Percentiles rank a stretch among this genome's conserved stretches.
These are phyloP conservation scores for Didymella pinodella DNA, from an alignment of 2,329 filamentous ascomycete genomes.

Conservation along the genomic window DNA sequence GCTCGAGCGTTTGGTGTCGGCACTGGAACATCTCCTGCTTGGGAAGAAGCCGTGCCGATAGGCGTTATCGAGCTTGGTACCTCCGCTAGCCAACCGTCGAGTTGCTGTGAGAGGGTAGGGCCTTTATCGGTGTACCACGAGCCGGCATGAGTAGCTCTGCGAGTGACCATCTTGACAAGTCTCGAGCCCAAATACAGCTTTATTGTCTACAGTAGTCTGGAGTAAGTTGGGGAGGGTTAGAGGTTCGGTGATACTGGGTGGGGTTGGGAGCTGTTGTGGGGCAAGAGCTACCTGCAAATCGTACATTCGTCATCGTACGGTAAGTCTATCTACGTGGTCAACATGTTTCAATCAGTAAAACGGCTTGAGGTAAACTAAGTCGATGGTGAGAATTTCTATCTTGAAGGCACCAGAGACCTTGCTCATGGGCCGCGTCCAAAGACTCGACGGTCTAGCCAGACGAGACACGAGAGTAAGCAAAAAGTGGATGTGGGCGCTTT, in stretches of 20 bases:
- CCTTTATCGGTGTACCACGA: conserved; percentile 81
- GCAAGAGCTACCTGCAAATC: conserved; percentile 18
- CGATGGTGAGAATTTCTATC: too few relatives aligned
- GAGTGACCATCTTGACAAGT: conserved; percentile 43
- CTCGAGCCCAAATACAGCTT: not conserved
- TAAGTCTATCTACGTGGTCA: not conserved
- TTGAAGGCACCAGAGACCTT: too few relatives aligned
- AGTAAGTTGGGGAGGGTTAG: not conserved
- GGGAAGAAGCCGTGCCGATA: conserved; percentile 58
- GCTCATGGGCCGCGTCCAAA: too few relatives aligned
- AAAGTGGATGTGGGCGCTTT: too few relatives aligned
- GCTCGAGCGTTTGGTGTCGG: conserved; percentile 79
- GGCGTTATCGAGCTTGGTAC: conserved; percentile 73
- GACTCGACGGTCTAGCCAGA: too few relatives aligned
- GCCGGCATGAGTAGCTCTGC: conserved; percentile 78
- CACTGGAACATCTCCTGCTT: conserved; percentile 55
- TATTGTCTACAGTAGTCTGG: not conserved
- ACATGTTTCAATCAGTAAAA: not conserved
- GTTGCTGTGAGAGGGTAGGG: conserved; percentile 68
- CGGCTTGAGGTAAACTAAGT: not conserved
- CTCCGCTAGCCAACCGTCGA: conserved; percentile 75
- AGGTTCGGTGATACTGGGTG: conserved; percentile 10
- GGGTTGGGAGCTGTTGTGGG: conserved; percentile 30
- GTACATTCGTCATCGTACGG: conserved; percentile 18
- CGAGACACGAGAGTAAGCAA: too few relatives aligned